Evolutionary conservation across 148 eudicot species (phyloP).

Genomic region (Vaccinium myrtillus): DNA sequence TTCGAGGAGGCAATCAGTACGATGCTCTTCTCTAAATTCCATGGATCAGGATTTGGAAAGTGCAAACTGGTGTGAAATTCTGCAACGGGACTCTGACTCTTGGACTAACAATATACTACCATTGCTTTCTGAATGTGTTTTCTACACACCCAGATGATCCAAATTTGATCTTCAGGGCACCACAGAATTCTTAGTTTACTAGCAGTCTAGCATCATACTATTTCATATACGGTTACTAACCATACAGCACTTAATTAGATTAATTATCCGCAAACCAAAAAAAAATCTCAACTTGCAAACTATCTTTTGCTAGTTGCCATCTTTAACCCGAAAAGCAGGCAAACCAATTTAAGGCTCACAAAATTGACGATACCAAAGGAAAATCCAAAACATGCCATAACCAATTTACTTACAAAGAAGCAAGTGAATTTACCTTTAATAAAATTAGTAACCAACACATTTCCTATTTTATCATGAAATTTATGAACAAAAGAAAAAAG

Average conservation of each 20-base stretch:
- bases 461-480: neutral
- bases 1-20: neutral
- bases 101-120: neutral
- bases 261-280: neutral
- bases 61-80: neutral
- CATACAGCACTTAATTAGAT: neutral
- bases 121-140: neutral
- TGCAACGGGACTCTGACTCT: neutral
- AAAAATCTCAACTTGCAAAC: neutral
- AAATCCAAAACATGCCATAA: slow-evolving; percentile 1
- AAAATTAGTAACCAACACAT: neutral
- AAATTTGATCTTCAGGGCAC: neutral
- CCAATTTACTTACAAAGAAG: neutral
- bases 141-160: neutral
- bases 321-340: neutral
- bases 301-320: neutral
- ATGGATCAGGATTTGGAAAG: neutral
- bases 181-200: neutral
- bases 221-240: neutral
- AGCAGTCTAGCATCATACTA: neutral
- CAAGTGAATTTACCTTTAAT: neutral
- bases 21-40: neutral
- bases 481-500: neutral
- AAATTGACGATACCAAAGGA: neutral
- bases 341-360: neutral